These are phyloP conservation scores for Ormosia semicastrata DNA, from an alignment of 306 rosid species.

Conservation along the genomic window DNA sequence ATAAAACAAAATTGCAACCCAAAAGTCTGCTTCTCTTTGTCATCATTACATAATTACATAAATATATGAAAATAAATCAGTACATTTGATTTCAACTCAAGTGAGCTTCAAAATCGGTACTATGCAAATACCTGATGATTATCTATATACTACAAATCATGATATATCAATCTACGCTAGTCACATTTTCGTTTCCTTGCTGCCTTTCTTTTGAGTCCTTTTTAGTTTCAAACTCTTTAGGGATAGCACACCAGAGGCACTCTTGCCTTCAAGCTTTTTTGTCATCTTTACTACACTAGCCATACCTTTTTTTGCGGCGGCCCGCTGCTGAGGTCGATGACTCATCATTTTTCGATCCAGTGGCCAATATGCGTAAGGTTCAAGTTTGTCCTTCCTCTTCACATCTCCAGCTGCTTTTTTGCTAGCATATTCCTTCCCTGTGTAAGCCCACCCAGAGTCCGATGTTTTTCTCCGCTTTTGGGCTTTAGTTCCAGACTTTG, in stretches of 20 bases:
- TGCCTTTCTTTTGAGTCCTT: conserved; percentile 50
- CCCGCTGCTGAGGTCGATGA: conserved; percentile 79
- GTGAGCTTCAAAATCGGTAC: conserved; percentile 6
- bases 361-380: conserved; percentile 97
- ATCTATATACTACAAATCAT: neutral
- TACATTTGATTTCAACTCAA: neutral
- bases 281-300: conserved; percentile 89
- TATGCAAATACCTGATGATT: neutral
- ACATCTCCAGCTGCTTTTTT: conserved; percentile 90
- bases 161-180: neutral
- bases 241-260: conserved; percentile 65
- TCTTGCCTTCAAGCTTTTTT: conserved; percentile 84
- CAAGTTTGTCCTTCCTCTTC: conserved; percentile 86
- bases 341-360: conserved; percentile 98
- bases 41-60: no score
- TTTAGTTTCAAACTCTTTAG: conserved; percentile 43
- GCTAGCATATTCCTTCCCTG: conserved; percentile 82
- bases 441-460: conserved; percentile 88
- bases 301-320: conserved; percentile 85
- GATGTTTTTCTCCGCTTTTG: conserved; percentile 74
- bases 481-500: conserved; percentile 50
- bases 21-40: no score
- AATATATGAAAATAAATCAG: no score
- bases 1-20: no score
- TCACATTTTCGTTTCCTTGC: conserved; percentile 42